These are phyloP conservation scores for Rugonectria rugulosa DNA, from an alignment of 2,329 filamentous ascomycete genomes.

Conservation along the genomic window DNA sequence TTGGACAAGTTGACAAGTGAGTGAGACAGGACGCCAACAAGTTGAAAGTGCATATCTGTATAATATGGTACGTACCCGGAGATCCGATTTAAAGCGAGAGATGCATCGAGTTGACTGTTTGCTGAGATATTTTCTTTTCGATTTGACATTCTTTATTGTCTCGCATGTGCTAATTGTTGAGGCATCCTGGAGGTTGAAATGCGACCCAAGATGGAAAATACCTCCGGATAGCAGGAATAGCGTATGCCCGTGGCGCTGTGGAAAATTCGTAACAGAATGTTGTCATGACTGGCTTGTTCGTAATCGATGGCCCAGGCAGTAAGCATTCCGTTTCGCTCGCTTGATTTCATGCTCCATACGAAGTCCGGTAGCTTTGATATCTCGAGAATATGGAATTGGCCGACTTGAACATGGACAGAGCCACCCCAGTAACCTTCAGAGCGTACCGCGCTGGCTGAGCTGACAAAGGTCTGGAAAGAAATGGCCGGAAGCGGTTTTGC, in stretches of 20 bases:
- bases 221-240: no score
- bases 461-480: slow-evolving; percentile 1
- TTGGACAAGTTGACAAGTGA: background rate
- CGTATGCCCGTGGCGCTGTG: background rate
- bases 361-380: background rate
- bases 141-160: background rate
- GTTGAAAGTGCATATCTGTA: background rate
- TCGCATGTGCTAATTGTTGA: background rate
- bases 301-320: no score
- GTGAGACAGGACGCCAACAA: no score
- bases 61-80: background rate
- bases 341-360: no score
- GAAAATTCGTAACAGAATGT: background rate
- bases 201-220: background rate
- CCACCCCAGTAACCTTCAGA: background rate
- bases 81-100: background rate
- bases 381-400: background rate
- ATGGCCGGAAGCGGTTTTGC: background rate
- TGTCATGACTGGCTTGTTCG: background rate
- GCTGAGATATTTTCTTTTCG: background rate
- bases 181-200: background rate
- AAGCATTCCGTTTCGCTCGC: background rate
- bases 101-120: background rate
- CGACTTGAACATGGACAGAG: background rate
- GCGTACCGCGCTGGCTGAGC: background rate